Percentiles rank a stretch among this genome's conserved stretches.
Conservation (phyloP, 371 early-diverging fungal species). For the Mortierella sp. region DNA sequence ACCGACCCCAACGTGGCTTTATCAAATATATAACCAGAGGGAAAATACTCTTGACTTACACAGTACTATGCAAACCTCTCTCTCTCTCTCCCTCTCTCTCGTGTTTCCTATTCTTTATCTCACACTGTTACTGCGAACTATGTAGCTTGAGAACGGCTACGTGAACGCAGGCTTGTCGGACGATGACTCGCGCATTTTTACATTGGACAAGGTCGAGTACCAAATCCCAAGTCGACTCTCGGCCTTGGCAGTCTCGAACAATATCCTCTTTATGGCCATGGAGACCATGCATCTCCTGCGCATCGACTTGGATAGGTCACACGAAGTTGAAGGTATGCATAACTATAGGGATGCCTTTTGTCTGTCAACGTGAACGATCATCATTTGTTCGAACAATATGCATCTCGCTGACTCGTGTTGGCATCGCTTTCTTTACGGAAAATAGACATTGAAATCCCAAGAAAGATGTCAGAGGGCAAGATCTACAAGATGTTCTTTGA, state of each 20-base stretch:
- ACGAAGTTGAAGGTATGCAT: slow-evolving; percentile 73
- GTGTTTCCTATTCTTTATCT: no score
- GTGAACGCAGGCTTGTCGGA: slow-evolving; percentile 65
- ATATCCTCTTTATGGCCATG: slow-evolving; percentile 81
- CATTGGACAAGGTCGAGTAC: slow-evolving; percentile 87
- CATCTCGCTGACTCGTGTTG: not conserved
- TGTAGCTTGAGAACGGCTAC: slow-evolving; percentile 69
- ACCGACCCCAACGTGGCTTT: no score
- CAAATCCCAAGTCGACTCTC: slow-evolving; percentile 78
- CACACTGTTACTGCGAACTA: not conserved
- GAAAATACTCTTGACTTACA: not conserved
- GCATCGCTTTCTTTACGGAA: not conserved
- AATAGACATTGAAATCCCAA: slow-evolving; percentile 84
- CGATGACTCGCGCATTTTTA: slow-evolving; percentile 74
- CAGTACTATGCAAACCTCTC: not conserved
- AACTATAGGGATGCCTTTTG: not conserved
- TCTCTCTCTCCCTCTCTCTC: not conserved
- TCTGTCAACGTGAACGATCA: not conserved
- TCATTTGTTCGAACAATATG: not conserved
- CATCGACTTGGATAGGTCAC: slow-evolving; percentile 82
- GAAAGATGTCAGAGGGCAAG: slow-evolving; percentile 72
- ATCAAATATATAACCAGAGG: not conserved
- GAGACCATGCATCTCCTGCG: slow-evolving; percentile 75
- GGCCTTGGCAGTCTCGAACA: slow-evolving; percentile 83
- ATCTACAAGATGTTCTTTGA: slow-evolving; percentile 85